phyloP scores from a whole-genome alignment of 2,329 filamentous ascomycete genomes.

The Furcasterigmium furcatum region DNA sequence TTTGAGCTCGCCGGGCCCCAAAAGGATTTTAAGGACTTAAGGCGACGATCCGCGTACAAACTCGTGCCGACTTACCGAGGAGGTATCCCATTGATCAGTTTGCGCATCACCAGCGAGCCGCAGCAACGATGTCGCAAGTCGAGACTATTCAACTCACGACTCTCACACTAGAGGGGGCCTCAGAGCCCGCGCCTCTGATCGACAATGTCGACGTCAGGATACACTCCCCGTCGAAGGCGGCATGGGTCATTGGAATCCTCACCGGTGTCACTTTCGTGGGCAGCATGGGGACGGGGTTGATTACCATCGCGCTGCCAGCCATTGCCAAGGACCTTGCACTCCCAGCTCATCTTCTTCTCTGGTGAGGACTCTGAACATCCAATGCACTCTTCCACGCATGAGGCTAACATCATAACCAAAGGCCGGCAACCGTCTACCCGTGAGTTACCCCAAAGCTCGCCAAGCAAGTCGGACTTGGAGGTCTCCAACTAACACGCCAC shows the following conservation, averaged over 20 bases:
- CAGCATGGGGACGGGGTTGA: not conserved
- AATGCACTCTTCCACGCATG: not conserved
- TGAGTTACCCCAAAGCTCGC: not conserved
- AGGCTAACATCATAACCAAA: not conserved
- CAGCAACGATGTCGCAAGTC: too few species aligned
- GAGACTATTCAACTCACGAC: too few species aligned
- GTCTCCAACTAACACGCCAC: too few species aligned
- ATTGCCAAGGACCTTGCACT: not conserved
- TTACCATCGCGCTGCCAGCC: not conserved
- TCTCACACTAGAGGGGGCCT: too few species aligned
- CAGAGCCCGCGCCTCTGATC: too few species aligned
- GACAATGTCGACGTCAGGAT: not conserved
- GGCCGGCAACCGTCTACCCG: slow-evolving; percentile 3
- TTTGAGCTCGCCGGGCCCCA: too few species aligned
- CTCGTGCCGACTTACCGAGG: too few species aligned
- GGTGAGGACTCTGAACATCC: not conserved
- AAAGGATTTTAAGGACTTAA: too few species aligned
- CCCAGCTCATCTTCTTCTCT: not conserved
- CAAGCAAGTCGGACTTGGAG: too few species aligned
- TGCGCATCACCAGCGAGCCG: too few species aligned
- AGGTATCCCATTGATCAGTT: too few species aligned
- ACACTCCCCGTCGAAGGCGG: not conserved
- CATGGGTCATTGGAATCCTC: not conserved
- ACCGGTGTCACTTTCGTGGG: not conserved
- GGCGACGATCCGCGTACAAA: too few species aligned